Evolutionary conservation across 108 stramenopile genomes (phyloP).

Genomic region (Cafeteria roenbergensis): DNA sequence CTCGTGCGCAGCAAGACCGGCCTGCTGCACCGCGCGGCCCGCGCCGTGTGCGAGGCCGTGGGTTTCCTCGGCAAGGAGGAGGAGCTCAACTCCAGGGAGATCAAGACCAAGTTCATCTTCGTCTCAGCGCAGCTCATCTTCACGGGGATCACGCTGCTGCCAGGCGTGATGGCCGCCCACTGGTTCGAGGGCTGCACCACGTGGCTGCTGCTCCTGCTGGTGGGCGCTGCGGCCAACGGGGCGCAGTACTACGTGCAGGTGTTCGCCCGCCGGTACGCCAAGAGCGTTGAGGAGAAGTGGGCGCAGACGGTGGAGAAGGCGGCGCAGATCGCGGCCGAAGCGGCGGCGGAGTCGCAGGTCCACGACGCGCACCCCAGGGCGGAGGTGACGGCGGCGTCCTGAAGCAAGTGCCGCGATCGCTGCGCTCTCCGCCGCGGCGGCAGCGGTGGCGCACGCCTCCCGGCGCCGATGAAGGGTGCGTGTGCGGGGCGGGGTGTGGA

Average conservation of each 20-base stretch:
- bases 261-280: conserved; percentile 15
- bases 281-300: background rate
- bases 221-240: conserved; percentile 19
- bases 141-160: conserved; percentile 32
- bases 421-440: no score
- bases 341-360: no score
- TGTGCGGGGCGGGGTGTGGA: no score
- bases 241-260: conserved; percentile 30
- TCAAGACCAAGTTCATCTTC: conserved; percentile 39
- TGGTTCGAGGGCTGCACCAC: background rate
- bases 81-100: conserved; percentile 22
- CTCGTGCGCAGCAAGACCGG: conserved; percentile 31
- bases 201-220: conserved; percentile 7
- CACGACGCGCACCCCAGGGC: no score
- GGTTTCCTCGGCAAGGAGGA: conserved; percentile 26
- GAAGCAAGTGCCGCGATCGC: no score
- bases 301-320: background rate
- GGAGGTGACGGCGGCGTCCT: no score
- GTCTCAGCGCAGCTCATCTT: conserved; percentile 32
- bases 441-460: no score
- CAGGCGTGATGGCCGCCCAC: conserved; percentile 14
- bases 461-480: no score
- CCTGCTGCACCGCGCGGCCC: conserved; percentile 10
- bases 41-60: conserved; percentile 6
- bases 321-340: background rate